A percentile compares a stretch with the other conserved stretches of the same genome.
phyloP scores from a whole-genome alignment of 192 early-diverging fungal genomes.

The Coemansia sp. region DNA sequence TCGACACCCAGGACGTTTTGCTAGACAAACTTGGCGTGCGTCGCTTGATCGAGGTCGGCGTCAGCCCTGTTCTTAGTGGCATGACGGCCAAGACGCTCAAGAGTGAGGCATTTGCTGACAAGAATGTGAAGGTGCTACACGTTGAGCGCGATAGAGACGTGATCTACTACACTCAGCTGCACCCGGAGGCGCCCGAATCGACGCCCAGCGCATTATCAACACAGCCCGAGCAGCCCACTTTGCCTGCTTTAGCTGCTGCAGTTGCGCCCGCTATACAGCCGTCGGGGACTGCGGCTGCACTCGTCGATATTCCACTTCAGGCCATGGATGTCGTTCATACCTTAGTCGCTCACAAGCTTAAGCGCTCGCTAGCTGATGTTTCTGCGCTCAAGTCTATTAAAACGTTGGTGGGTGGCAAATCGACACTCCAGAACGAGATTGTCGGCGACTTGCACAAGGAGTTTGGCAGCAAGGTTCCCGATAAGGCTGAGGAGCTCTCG shows the following conservation, averaged over 20 bases:
- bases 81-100: constrained; percentile 69
- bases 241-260: constrained; percentile 50
- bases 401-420: constrained; percentile 83
- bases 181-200: background rate
- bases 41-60: constrained; percentile 84
- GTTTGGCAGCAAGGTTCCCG: constrained; percentile 78
- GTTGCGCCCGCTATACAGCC: background rate
- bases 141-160: constrained; percentile 8
- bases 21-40: constrained; percentile 70
- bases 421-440: constrained; percentile 94
- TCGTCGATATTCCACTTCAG: constrained; percentile 71
- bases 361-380: constrained; percentile 77
- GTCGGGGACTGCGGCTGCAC: constrained; percentile 34
- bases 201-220: background rate
- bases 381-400: constrained; percentile 62
- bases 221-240: background rate
- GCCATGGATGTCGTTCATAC: constrained; percentile 74
- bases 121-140: constrained; percentile 5
- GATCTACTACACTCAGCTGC: constrained; percentile 11
- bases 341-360: constrained; percentile 85
- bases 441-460: constrained; percentile 92
- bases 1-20: constrained; percentile 87
- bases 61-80: constrained; percentile 77
- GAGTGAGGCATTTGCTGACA: background rate
- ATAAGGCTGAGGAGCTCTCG: constrained; percentile 88